Conservation (phyloP, 2,329 filamentous ascomycete species). For the Hypoxylon sp. region DNA sequence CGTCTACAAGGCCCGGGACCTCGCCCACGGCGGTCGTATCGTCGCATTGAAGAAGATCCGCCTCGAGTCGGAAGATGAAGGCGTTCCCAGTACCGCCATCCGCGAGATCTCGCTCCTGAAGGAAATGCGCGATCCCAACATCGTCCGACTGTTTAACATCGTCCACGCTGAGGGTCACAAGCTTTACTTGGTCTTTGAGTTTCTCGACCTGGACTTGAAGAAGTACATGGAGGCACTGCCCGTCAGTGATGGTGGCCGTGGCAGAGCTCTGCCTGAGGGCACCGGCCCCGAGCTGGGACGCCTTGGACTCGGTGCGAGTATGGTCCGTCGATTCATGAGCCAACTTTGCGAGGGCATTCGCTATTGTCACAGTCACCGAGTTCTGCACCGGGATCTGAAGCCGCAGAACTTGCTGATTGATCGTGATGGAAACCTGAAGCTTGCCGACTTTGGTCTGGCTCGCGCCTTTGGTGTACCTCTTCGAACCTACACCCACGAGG, state of each 20-base stretch:
- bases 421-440: slow-evolving; percentile 86
- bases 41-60: slow-evolving; percentile 96
- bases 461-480: slow-evolving; percentile 92
- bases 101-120: slow-evolving; percentile 94
- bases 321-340: slow-evolving; percentile 94
- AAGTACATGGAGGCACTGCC: slow-evolving; percentile 96
- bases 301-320: slow-evolving; percentile 79
- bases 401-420: slow-evolving; percentile 91
- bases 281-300: slow-evolving; percentile 72
- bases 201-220: slow-evolving; percentile 90
- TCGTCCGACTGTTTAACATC: slow-evolving; percentile 89
- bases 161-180: slow-evolving; percentile 96
- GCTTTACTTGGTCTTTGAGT: slow-evolving; percentile 93
- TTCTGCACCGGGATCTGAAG: slow-evolving; percentile 90
- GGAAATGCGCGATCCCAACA: slow-evolving; percentile 93
- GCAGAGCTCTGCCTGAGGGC: slow-evolving; percentile 86
- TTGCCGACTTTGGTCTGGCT: slow-evolving; percentile 90
- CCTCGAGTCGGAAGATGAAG: slow-evolving; percentile 94
- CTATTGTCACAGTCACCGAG: slow-evolving; percentile 90
- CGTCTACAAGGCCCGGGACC: slow-evolving; percentile 92
- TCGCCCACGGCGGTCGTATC: slow-evolving; percentile 83
- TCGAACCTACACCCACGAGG: slow-evolving; percentile 93
- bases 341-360: slow-evolving; percentile 86
- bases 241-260: slow-evolving; percentile 84
- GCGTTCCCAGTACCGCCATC: slow-evolving; percentile 91